These are phyloP conservation scores for Colletotrichum sp. DNA, from an alignment of 2,329 filamentous ascomycete genomes.

Conservation along the genomic window DNA sequence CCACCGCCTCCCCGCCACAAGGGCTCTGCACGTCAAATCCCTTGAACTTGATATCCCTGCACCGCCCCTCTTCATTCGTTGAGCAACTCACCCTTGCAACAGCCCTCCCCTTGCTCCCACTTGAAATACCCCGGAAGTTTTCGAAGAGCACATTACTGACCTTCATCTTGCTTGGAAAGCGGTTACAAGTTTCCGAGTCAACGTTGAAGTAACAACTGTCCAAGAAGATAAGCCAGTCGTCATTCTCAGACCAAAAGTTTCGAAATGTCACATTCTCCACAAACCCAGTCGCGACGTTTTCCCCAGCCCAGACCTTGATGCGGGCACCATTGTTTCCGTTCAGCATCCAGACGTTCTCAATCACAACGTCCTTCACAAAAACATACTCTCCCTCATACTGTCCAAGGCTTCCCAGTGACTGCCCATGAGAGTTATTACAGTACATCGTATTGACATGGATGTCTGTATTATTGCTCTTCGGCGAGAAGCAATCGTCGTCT, in stretches of 20 bases:
- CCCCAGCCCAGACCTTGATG: slow-evolving; percentile 66
- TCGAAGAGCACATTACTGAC: slow-evolving; percentile 64
- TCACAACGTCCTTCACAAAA: slow-evolving; percentile 60
- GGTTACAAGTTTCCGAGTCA: slow-evolving; percentile 51
- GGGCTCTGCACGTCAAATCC: slow-evolving; percentile 61
- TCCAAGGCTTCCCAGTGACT: slow-evolving; percentile 63
- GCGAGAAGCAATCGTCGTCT: slow-evolving; percentile 65
- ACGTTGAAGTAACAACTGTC: slow-evolving; percentile 69
- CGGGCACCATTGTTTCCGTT: slow-evolving; percentile 57
- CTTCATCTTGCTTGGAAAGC: slow-evolving; percentile 61
- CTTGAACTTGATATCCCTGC: slow-evolving; percentile 58
- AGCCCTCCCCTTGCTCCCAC: slow-evolving; percentile 58
- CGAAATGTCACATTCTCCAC: slow-evolving; percentile 67
- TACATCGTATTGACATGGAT: slow-evolving; percentile 64
- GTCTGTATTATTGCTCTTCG: slow-evolving; percentile 65
- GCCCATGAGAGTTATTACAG: slow-evolving; percentile 64
- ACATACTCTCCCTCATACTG: slow-evolving; percentile 60
- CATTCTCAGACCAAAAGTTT: slow-evolving; percentile 64
- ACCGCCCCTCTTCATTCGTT: slow-evolving; percentile 56
- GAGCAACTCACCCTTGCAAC: slow-evolving; percentile 62
- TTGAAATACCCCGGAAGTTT: slow-evolving; percentile 62
- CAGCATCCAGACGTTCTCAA: slow-evolving; percentile 64
- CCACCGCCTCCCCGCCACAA: slow-evolving; percentile 42
- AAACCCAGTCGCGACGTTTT: slow-evolving; percentile 61
- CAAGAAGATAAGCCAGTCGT: slow-evolving; percentile 60